Evolutionary conservation across 768 basidiomycete species (phyloP).

Genomic region (Obba rivulosa): DNA sequence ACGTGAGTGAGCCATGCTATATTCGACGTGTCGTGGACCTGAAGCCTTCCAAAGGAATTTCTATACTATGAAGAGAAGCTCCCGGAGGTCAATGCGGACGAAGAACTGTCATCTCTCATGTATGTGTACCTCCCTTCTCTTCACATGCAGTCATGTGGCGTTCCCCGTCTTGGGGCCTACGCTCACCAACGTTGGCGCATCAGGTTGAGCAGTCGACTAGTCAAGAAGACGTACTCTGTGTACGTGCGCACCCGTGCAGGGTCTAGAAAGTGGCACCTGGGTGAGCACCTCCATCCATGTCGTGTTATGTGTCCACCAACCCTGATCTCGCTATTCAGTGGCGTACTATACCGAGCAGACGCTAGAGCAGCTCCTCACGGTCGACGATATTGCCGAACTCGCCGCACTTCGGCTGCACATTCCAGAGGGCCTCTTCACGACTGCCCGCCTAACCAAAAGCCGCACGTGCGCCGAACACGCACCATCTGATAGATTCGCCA

Average conservation of each 20-base stretch:
- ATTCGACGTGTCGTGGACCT: neutral
- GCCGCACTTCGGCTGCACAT: constrained; percentile 19
- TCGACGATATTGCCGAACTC: constrained; percentile 19
- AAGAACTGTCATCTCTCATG: constrained; percentile 17
- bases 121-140: constrained; percentile 13
- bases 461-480: constrained; percentile 10
- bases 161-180: constrained; percentile 6
- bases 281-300: constrained; percentile 35
- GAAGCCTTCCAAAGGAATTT: constrained; percentile 51
- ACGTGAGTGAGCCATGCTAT: constrained; percentile 38
- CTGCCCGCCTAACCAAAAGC: constrained; percentile 25
- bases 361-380: constrained; percentile 4
- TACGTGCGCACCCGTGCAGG: constrained; percentile 62
- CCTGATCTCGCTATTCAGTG: constrained; percentile 17
- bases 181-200: constrained; percentile 21
- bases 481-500: neutral
- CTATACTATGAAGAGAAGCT: constrained; percentile 71
- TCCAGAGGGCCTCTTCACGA: constrained; percentile 28
- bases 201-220: constrained; percentile 41
- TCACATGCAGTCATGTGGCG: neutral
- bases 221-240: constrained; percentile 81
- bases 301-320: neutral
- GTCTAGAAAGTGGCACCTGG: constrained; percentile 79
- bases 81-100: constrained; percentile 22
- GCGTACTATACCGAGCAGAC: constrained; percentile 34